Evolutionary conservation across 176 grass and related monocot species (phyloP), one percentile per base, ranked within the genome.

Genomic region (Aegilops speltoides): DNA sequence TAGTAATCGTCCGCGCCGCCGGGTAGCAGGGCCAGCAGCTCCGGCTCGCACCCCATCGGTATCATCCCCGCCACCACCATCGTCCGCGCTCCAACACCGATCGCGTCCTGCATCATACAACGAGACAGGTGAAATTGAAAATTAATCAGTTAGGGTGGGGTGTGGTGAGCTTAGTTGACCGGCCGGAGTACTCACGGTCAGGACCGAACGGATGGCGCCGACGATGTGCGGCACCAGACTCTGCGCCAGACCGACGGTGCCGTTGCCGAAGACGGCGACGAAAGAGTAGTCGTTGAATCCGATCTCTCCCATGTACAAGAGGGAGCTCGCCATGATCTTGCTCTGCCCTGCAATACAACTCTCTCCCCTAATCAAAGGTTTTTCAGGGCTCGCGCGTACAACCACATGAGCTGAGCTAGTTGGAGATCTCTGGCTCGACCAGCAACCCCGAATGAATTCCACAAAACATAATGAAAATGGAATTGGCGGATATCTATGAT

Each of bases 261-360:
- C 72, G 79, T 91, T 89, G 56, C 77, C 57, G 54, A 70, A 3
- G 29, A 97, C 62, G 32, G 88, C 77, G 22, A 87, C 77, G 24
- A 87, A 43, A 82, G 87, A 87, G 70, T 94, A 93, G 92, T 97
- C 95, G 74, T 97, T 94, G 60, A 83, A 82, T 13, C 95, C 95
- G 20, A 97, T 94, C 84, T 94, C 90, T 19, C 92, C 92, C 12
- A 94, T 24, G 60, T 91, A 13, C 54, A 90, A 40, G 17, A 86
- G 74, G 38, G 84, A 83, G 8, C 73, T 73, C 13, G 64, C 79
- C 54, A 14, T 79, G 8, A 56, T 86, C 73, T 79, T 52, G 10
- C 79, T 12, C 75, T 32, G 64, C 64, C 63, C 88, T 86, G 54
- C 0, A 25, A 9, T 11, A 38, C 17, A 22, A 11, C 20, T 22